Evolutionary conservation across 495 filamentous ascomycete species (phyloP), one percentile per base, ranked within the genome.

Genomic region (Aspergillus conjunctus): DNA sequence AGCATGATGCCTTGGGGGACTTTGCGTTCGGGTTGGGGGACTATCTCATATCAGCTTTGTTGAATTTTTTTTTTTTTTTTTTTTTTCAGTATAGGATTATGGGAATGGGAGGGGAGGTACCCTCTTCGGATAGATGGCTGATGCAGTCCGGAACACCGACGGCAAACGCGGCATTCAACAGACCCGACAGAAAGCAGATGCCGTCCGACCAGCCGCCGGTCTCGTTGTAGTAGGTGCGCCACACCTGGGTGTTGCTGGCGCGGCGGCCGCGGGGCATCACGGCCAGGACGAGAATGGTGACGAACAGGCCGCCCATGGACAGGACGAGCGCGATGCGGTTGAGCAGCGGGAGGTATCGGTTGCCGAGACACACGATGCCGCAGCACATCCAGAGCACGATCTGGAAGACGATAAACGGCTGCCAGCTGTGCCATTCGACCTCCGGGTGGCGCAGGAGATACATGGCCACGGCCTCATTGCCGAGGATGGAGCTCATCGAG

Each of bases 161-260:
- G 15, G 89, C 85, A 68, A 89, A 96, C 6, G 92, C 90, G 15
- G 90, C 92, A 65, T 96, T 95, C 26, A 96, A 79, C 65, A 94
- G 2, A 90, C 91, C 7, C 85, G 74, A 12, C 91, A 73, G 64
- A 94, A 96, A 20, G 87, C 90, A 22, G 93, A 84, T 44, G 7
- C 89, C 91, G 55, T 85, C 76, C 34, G 76, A 81, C 41, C 75
- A 76, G 77, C 87, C 93, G 0, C 87, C 87, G 4, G 87, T 89
- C 18, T 78, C 63, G 56, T 91, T 90, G 17, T 81, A 82, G 74
- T 83, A 89, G 7, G 83, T 69, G 5, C 72, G 75, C 87, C 87
- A 91, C 8, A 91, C 86, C 72, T 20, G 85, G 83, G 58, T 87
- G 84, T 3, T 66, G 67, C 18, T 63, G 2, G 48, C n/a, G 60